phyloP scores from a whole-genome alignment of 257 asterid species.

The Vinca minor region DNA sequence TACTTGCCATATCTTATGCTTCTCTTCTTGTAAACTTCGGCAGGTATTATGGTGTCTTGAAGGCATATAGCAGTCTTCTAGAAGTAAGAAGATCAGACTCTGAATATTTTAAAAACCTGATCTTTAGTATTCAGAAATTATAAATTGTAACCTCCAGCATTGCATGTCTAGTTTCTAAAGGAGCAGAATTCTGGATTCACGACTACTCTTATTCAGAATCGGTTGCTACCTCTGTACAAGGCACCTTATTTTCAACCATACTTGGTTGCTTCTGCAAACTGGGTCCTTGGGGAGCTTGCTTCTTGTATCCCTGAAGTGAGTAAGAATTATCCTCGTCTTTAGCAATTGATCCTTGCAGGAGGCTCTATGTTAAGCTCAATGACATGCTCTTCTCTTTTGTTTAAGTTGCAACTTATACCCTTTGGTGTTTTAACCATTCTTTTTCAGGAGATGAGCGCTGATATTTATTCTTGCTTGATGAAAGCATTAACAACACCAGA shows the following conservation, averaged over 20 bases:
- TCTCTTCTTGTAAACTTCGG: conserved; percentile 11
- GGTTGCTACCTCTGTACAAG: conserved; percentile 34
- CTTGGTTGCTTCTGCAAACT: conserved; percentile 37
- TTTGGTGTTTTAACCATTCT: too few relatives aligned
- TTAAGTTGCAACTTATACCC: too few relatives aligned
- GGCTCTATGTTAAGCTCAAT: too few relatives aligned
- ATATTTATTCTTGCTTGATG: too few relatives aligned
- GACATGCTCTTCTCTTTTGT: too few relatives aligned
- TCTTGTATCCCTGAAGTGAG: conserved; percentile 35
- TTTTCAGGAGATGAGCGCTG: too few relatives aligned
- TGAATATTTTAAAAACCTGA: not conserved
- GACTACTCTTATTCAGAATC: conserved; percentile 26
- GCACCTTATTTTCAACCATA: conserved; percentile 27
- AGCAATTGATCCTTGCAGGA: too few relatives aligned
- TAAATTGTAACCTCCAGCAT: conserved; percentile 4
- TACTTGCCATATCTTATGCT: not conserved
- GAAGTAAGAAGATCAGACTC: conserved; percentile 27
- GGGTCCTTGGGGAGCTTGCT: conserved; percentile 42
- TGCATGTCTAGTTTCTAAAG: conserved; percentile 25
- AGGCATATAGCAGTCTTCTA: conserved; percentile 38
- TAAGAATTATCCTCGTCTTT: too few relatives aligned
- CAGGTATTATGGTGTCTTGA: conserved; percentile 39
- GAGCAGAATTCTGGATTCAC: conserved; percentile 32
- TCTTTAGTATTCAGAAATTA: not conserved
- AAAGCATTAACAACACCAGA: too few relatives aligned